These are phyloP conservation scores for Lyophyllum decastes DNA, from an alignment of 768 basidiomycete species.

Conservation along the genomic window DNA sequence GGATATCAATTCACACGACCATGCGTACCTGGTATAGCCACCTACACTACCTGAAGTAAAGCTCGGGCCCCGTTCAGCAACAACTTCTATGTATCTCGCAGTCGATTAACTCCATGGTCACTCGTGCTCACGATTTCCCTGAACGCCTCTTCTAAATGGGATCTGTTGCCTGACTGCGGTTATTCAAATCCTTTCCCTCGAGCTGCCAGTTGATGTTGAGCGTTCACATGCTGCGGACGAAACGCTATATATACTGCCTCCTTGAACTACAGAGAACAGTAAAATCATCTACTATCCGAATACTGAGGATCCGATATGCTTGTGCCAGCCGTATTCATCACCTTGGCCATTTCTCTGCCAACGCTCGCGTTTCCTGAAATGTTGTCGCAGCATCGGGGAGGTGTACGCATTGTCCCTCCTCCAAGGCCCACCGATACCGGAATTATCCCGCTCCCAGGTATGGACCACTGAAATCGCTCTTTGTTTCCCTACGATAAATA, in stretches of 20 bases:
- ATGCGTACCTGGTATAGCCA: neutral
- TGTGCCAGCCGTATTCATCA: neutral
- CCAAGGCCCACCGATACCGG: conserved; percentile 6
- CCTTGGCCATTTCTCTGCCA: conserved; percentile 3
- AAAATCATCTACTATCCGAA: neutral
- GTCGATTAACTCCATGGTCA: neutral
- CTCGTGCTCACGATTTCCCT: no score
- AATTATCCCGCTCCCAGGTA: conserved; percentile 13
- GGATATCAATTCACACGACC: neutral
- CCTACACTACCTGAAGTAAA: neutral
- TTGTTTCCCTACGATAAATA: neutral
- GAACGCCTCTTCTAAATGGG: neutral
- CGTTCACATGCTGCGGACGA: neutral
- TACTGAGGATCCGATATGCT: neutral
- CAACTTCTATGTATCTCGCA: neutral
- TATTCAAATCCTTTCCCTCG: neutral
- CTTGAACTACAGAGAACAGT: neutral
- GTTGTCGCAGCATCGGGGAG: neutral
- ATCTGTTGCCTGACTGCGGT: neutral
- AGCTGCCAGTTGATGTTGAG: neutral
- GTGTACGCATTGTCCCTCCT: conserved; percentile 11
- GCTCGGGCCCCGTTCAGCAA: neutral
- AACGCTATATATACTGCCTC: conserved; percentile 3
- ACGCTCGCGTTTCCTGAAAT: neutral
- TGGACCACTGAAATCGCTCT: neutral